Evolutionary conservation across 768 basidiomycete genomes (phyloP).

Genomic region (Auricularia heimuer): DNA sequence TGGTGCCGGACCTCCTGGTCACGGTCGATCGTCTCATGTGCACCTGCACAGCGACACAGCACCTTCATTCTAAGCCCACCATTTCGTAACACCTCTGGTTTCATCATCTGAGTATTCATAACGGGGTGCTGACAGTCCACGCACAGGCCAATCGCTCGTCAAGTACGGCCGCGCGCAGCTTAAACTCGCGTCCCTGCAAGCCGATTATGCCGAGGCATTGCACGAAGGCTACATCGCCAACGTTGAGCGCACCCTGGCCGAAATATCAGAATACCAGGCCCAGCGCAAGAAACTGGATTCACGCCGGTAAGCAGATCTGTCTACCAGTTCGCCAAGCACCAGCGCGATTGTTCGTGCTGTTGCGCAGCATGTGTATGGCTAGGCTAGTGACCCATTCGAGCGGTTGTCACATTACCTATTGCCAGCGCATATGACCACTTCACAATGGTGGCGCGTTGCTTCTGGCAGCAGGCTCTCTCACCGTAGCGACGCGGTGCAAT

Average conservation of each 20-base stretch:
- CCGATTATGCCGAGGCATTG: slow-evolving; percentile 64
- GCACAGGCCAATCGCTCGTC: slow-evolving; percentile 57
- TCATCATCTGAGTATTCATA: no score
- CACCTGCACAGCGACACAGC: no score
- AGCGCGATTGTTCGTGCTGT: not conserved
- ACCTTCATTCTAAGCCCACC: no score
- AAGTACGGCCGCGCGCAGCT: slow-evolving; percentile 77
- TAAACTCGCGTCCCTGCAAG: slow-evolving; percentile 76
- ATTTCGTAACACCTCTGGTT: not conserved
- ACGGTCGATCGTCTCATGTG: no score
- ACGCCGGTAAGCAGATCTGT: slow-evolving; percentile 40
- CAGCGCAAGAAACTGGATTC: slow-evolving; percentile 83
- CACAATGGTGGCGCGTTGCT: no score
- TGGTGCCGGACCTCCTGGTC: no score
- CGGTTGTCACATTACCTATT: no score
- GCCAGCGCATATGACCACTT: no score
- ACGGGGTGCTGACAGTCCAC: no score
- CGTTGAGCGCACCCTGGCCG: slow-evolving; percentile 52
- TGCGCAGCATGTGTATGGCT: not conserved
- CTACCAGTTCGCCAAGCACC: slow-evolving; percentile 9
- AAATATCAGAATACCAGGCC: slow-evolving; percentile 75
- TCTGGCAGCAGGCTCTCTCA: no score
- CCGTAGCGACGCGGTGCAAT: not conserved
- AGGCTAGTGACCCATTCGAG: not conserved
- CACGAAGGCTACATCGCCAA: slow-evolving; percentile 64